Base-by-base conservation (phyloP, 83 land plant genomes). In the Larix sibirica region DNA sequence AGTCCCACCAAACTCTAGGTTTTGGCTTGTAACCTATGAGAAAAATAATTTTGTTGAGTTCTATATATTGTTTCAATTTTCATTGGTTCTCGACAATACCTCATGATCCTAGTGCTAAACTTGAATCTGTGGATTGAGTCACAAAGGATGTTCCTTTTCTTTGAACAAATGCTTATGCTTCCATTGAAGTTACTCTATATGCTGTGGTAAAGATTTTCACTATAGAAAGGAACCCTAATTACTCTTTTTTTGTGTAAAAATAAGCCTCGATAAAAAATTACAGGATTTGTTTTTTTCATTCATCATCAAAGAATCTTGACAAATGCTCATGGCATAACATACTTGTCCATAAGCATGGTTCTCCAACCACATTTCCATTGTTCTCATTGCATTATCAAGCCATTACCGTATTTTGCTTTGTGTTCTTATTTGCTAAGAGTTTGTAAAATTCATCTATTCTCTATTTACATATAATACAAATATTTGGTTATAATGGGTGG, bases 311-410 rank as follows among this genome's bases (percentile, higher is more conserved):
- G 92, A 81, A 93, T 96, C 63, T 69, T 96, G 54, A 96, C 98
- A 4, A 96, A 96, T 91, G 96, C 99, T 18, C 99, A 96, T 90
- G 98, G 93, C 12, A 95, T 96, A 28, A 98, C 96, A 60, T 97
- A 40, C 89, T 92, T 68, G 95, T 95, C 9, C 90, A 95, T 79
- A 97, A 97, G 88, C 96, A 94, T 85, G 99, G 99, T 23, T 93
- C 96, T n/a, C 95, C 96, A 42, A 89, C 89, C 26, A 97, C 12
- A 3, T 5, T 31, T 1, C 17, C 17, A 13, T 54, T 54, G 59
- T 16, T 54, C 16, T 54, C 17, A 13, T 54, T 54, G 59, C 4
- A 54, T 54, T 54, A 13, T 54, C 59, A 54, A 13, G 16, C 59
- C 16, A 54, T 54, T 54, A 54, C 59, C 16, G 2, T 16, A 54